Base-by-base conservation (phyloP, 345 rosid genomes). In the Acer campestre region DNA sequence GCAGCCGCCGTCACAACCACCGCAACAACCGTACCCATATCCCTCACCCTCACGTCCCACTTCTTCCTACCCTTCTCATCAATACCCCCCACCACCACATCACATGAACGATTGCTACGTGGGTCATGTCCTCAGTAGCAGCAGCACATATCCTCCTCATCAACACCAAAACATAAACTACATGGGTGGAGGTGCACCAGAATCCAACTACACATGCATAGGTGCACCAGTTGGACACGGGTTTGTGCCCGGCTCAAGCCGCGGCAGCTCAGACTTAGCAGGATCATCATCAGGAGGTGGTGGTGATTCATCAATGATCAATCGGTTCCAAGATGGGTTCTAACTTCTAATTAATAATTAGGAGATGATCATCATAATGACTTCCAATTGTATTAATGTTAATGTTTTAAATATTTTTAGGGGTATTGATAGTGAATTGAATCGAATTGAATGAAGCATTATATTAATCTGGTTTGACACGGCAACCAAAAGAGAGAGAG, bases 221-320 rank as follows among this genome's bases (percentile, higher is more conserved):
- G 97, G 98, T 67, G 95, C 93, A 27, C 97, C 95, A 35, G 83
- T 88, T 16, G 89, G 85, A 53, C 89, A 76, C 11, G 85, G 87
- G 23, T 81, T 83, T 61, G 78, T 85, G 4, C 78, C 74, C 16
- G 77, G 74, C 25, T 71, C 84, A 6, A 75, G 72, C 78, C 78
- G 82, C 2, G 78, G 85, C 23, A 59, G 25, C 46, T 27, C 75
- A 2, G 91, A 80, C 14, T 31, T 78, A 20, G 75, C 79, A 0
- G 70, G 75, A 27, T 65, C 64, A 77, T 40, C 59, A 18, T 68
- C 82, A 71, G 86, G 80, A 23, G 76, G 67, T 31, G 71, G 79
- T 31, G 84, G 86, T 58, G 80, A 53, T 76, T 8, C 89, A 61
- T 79, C 77, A 6, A 55, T 86, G 77, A 86, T 81, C 80, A 89